Base-by-base conservation (phyloP, 371 early-diverging fungal species). In the Rhizomucor miehei region DNA sequence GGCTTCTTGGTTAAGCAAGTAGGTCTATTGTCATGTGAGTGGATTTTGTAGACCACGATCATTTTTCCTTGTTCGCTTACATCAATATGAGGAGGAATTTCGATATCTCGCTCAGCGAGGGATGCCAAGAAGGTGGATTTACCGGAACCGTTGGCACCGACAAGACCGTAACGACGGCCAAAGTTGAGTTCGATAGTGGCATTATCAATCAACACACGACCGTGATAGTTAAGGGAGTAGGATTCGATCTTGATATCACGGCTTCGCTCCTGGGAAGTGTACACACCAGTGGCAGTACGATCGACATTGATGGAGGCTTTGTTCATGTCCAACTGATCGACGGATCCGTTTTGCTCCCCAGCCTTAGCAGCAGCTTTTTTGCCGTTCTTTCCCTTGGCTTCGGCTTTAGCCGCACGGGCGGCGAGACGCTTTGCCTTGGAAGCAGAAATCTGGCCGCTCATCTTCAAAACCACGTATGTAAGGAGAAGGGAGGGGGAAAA, bases 81-180 rank as follows among this genome's bases (percentile, higher is more conserved):
- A 85, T 97, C 97, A 67, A 98, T 94, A 62, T 97, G 98, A 12
- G 86, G 88, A 37, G 99, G 99, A 63, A 99, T 94, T 48, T 92
- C 93, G 52, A 94, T 92, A 62, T 97, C 98, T 67, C 97, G 87
- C 48, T 88, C 89, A 51, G 94, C 95, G 63, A 99, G 83, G 40
- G 92, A 91, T 57, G 87, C 84, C 49, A 99, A 79, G 69, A 99
- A 94, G 43, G 99, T 99, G 16, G 95, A 92, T 77, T 99, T 99
- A 60, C 99, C 99, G 53, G 90, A 89, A 44, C 99, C 99, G 81
- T 99, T 99, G 11, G 89, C 83, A 52, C 99, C 99, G 44, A 98
- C 80, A 44, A 99, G 86, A 71, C 97, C 99, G 69, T 98, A 97
- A 57, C 99, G 87, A 72, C 97, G 89, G 63, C 97, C 98, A 79